A percentile compares a stretch with the other conserved stretches of the same genome.
Evolutionary conservation across 768 basidiomycete genomes (phyloP).

Genomic region (Mycena belliarum): DNA sequence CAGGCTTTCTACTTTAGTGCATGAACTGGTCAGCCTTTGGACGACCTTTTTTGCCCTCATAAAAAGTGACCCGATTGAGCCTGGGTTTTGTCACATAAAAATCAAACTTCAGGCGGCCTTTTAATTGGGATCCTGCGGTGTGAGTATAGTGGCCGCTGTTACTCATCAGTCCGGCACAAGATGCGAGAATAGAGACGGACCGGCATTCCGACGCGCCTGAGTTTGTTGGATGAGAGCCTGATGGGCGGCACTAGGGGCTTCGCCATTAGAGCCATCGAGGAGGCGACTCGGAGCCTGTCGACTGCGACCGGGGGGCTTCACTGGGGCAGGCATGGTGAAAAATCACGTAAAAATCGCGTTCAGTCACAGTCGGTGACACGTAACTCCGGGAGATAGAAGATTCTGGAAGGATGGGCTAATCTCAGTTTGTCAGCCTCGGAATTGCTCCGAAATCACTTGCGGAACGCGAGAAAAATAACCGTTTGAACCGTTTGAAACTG

Average conservation of each 20-base stretch:
- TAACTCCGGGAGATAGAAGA: no score
- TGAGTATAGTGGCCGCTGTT: no score
- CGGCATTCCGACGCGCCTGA: not conserved
- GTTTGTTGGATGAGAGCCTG: not conserved
- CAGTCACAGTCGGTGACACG: not conserved
- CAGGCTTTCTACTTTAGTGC: no score
- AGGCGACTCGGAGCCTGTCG: not conserved
- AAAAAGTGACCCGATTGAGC: no score
- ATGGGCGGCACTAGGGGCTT: not conserved
- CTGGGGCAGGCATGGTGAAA: not conserved
- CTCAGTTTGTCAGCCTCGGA: no score
- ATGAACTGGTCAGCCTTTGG: no score
- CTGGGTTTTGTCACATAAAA: no score
- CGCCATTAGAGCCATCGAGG: slow-evolving; percentile 1
- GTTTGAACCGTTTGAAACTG: not conserved
- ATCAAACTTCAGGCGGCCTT: no score
- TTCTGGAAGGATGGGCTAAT: not conserved
- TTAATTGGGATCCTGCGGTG: no score
- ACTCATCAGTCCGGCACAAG: not conserved
- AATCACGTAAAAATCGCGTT: not conserved
- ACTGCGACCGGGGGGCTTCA: not conserved
- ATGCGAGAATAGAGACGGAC: not conserved
- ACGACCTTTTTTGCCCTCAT: no score
- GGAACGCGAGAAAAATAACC: not conserved
- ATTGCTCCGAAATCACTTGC: not conserved